Conservation (phyloP, 768 basidiomycete genomes). For the Podaxis sp. region DNA sequence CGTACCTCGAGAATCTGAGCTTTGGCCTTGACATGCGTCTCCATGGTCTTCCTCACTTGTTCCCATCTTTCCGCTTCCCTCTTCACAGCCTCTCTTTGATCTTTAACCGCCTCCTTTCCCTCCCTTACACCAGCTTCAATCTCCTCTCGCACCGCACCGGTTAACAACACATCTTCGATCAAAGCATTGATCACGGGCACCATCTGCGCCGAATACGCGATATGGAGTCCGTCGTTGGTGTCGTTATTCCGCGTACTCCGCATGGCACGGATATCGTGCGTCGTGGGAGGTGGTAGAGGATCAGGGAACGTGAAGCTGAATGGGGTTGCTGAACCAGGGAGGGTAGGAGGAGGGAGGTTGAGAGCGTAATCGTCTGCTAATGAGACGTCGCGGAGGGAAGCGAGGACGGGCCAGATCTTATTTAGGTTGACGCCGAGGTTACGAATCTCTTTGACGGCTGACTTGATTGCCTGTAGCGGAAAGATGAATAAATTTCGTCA, state of each 20-base stretch:
- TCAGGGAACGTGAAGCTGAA: constrained; percentile 52
- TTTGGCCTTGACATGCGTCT: constrained; percentile 25
- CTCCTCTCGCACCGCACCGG: constrained; percentile 52
- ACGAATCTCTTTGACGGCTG: constrained; percentile 52
- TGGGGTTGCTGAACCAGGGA: constrained; percentile 14
- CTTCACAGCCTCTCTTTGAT: constrained; percentile 51
- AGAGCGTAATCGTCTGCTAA: neutral
- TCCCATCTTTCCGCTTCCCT: constrained; percentile 64
- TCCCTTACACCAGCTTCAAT: constrained; percentile 59
- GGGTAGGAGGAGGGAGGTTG: constrained; percentile 12
- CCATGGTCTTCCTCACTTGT: constrained; percentile 35
- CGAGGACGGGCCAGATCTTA: constrained; percentile 62
- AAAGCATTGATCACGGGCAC: constrained; percentile 64
- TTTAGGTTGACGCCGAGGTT: constrained; percentile 53
- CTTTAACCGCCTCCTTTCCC: constrained; percentile 51
- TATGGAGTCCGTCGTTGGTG: constrained; percentile 24
- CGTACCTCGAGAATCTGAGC: constrained; percentile 15
- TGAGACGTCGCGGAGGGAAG: constrained; percentile 15
- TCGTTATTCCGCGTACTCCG: constrained; percentile 40
- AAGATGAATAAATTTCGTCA: constrained; percentile 12
- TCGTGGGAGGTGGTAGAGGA: constrained; percentile 55
- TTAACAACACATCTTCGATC: constrained; percentile 49
- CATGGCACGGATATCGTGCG: constrained; percentile 43
- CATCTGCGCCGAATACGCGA: constrained; percentile 56
- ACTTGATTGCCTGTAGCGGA: constrained; percentile 36